Conservation (phyloP, 495 filamentous ascomycete species). For the Penicillium goetzii region DNA sequence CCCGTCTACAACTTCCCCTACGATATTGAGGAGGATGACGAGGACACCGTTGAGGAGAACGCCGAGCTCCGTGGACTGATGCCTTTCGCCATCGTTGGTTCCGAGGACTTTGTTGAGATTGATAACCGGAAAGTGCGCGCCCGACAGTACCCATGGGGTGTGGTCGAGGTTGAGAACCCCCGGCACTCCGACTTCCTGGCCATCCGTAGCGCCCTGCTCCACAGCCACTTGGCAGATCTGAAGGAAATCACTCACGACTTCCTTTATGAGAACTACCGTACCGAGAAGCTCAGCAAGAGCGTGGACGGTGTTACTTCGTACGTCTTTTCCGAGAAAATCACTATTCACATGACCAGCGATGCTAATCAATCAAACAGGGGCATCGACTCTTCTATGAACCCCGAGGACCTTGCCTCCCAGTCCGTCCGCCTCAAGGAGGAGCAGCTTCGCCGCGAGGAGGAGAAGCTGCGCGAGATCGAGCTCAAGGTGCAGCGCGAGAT, state of each 20-base stretch:
- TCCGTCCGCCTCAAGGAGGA: slow-evolving; percentile 99
- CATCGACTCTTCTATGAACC: slow-evolving; percentile 88
- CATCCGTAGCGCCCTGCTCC: slow-evolving; percentile 92
- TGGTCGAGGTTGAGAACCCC: slow-evolving; percentile 98
- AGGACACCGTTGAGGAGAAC: slow-evolving; percentile 99
- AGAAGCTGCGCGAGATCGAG: slow-evolving; percentile 99
- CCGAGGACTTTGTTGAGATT: slow-evolving; percentile 93
- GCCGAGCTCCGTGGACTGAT: slow-evolving; percentile 94
- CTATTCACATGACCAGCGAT: not conserved
- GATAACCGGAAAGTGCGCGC: slow-evolving; percentile 88
- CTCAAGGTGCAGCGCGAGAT: slow-evolving; percentile 99
- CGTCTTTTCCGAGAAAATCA: slow-evolving; percentile 40
- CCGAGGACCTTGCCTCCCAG: slow-evolving; percentile 93
- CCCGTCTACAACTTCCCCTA: slow-evolving; percentile 99
- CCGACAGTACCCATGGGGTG: slow-evolving; percentile 97
- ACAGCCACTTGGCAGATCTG: slow-evolving; percentile 95
- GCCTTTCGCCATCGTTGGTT: slow-evolving; percentile 98
- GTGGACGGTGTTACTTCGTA: slow-evolving; percentile 90
- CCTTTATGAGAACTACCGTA: slow-evolving; percentile 99
- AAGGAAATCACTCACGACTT: slow-evolving; percentile 99
- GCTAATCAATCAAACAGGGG: slow-evolving; percentile 46
- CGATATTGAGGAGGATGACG: slow-evolving; percentile 98
- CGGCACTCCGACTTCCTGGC: slow-evolving; percentile 98
- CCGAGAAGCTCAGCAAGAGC: slow-evolving; percentile 99
- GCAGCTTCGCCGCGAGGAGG: slow-evolving; percentile 96